These are phyloP conservation scores for Wallacemonas rigidus DNA, from an alignment of 208 protist species.

Conservation along the genomic window DNA sequence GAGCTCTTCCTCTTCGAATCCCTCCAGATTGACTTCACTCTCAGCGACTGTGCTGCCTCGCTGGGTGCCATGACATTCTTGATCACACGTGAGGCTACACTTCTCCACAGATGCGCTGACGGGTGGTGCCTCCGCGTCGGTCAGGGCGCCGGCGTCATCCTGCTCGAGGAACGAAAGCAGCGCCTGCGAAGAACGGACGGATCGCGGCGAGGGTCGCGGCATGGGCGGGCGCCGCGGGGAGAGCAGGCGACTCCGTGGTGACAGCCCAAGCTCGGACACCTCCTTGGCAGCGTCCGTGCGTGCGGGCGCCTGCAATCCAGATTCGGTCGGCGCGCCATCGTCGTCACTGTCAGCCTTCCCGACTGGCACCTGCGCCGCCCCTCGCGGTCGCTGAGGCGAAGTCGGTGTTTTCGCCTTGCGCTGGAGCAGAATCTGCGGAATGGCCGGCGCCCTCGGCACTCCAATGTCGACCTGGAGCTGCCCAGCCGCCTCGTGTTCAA, in stretches of 20 bases:
- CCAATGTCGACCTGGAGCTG: constrained; percentile 12
- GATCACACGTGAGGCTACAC: neutral
- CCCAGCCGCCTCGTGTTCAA: constrained; percentile 8
- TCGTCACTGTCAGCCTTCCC: neutral
- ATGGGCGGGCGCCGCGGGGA: neutral
- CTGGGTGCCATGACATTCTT: neutral
- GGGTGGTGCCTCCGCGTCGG: neutral
- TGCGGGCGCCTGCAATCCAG: too few species aligned
- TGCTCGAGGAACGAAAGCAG: neutral
- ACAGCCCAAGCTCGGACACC: neutral
- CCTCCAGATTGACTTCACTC: neutral
- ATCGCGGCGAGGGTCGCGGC: constrained; percentile 3
- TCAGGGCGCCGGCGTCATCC: neutral
- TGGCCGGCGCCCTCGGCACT: constrained; percentile 6
- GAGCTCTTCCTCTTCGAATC: neutral
- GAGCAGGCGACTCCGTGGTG: neutral
- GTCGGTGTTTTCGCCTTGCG: neutral
- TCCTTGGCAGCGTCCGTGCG: neutral
- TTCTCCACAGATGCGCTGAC: neutral
- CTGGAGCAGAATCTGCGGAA: constrained; percentile 4
- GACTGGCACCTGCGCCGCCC: neutral
- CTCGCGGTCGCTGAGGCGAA: neutral
- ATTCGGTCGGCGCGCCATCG: too few species aligned
- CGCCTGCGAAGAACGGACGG: neutral
- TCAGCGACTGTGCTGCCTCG: neutral